A percentile compares a stretch with the other conserved stretches of the same genome.
Conservation (phyloP, 768 basidiomycete genomes). For the Boletus sp. region DNA sequence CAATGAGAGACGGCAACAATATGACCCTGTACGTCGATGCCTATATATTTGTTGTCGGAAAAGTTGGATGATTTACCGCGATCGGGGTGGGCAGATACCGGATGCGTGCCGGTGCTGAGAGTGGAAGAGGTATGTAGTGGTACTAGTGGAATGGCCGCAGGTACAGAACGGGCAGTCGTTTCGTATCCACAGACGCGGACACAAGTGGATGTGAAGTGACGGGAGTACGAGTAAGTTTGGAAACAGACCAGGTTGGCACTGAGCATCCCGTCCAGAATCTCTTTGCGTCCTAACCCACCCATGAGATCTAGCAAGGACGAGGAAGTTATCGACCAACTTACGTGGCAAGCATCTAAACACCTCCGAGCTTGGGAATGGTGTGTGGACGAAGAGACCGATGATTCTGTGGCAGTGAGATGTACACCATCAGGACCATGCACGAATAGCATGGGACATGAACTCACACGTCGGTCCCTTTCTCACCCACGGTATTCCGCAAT, state of each 20-base stretch:
- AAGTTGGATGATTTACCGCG: not conserved
- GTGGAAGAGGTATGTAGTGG: slow-evolving; percentile 9
- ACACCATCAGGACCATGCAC: not conserved
- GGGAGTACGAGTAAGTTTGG: slow-evolving; percentile 94
- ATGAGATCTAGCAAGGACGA: slow-evolving; percentile 1
- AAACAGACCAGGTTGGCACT: slow-evolving; percentile 96
- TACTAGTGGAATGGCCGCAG: not conserved
- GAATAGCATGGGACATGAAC: not conserved
- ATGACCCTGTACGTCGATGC: slow-evolving; percentile 86
- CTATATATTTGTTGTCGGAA: slow-evolving; percentile 26
- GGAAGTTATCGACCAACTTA: slow-evolving; percentile 37
- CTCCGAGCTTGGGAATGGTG: slow-evolving; percentile 95
- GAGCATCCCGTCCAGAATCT: slow-evolving; percentile 97
- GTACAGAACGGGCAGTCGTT: slow-evolving; percentile 41
- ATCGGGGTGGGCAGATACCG: slow-evolving; percentile 2
- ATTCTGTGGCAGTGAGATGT: slow-evolving; percentile 32
- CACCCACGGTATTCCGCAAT: slow-evolving; percentile 62
- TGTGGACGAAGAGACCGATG: slow-evolving; percentile 94
- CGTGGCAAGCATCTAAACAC: slow-evolving; percentile 93
- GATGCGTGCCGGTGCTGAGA: not conserved
- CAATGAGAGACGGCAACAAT: slow-evolving; percentile 83
- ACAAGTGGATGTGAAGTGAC: slow-evolving; percentile 94
- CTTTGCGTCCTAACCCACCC: slow-evolving; percentile 64
- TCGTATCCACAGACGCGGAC: slow-evolving; percentile 97
- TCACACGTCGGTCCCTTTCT: slow-evolving; percentile 28